phyloP scores from a whole-genome alignment of 2,329 filamentous ascomycete genomes.

The Hysterium pulicare region DNA sequence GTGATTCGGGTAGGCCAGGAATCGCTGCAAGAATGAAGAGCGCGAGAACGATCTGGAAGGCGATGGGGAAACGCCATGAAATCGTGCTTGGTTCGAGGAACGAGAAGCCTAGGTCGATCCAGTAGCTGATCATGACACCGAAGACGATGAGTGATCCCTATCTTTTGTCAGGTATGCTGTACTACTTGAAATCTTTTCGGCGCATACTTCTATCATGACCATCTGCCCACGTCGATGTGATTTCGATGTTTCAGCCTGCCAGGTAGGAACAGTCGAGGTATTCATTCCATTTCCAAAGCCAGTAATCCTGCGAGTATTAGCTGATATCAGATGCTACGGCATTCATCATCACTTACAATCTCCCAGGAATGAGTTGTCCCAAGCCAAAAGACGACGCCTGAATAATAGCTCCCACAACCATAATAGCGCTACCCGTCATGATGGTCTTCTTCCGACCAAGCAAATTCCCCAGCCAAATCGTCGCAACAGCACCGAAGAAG shows the following conservation, averaged over 20 bases:
- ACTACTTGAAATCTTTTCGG: neutral
- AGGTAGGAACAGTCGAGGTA: slow-evolving; percentile 37
- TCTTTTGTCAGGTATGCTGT: neutral
- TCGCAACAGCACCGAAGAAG: slow-evolving; percentile 54
- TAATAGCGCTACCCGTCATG: slow-evolving; percentile 48
- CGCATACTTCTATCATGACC: slow-evolving; percentile 34
- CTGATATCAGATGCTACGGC: slow-evolving; percentile 24
- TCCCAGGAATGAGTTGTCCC: slow-evolving; percentile 50
- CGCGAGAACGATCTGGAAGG: slow-evolving; percentile 56
- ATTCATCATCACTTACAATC: neutral
- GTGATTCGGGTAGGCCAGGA: slow-evolving; percentile 40
- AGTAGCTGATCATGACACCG: neutral
- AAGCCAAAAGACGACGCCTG: slow-evolving; percentile 47
- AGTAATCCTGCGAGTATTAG: slow-evolving; percentile 46
- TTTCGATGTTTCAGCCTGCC: slow-evolving; percentile 39
- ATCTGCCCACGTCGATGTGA: slow-evolving; percentile 37
- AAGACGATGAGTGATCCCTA: neutral
- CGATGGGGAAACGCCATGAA: slow-evolving; percentile 51
- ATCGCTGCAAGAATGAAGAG: slow-evolving; percentile 52
- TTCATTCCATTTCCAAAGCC: slow-evolving; percentile 38
- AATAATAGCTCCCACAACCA: slow-evolving; percentile 49
- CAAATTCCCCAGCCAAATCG: slow-evolving; percentile 48
- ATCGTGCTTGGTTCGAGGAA: slow-evolving; percentile 46
- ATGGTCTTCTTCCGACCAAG: slow-evolving; percentile 51
- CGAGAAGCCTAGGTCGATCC: slow-evolving; percentile 40